Conservation (phyloP, 805 yeast genomes). For the Maudiozyma bulderi region DNA sequence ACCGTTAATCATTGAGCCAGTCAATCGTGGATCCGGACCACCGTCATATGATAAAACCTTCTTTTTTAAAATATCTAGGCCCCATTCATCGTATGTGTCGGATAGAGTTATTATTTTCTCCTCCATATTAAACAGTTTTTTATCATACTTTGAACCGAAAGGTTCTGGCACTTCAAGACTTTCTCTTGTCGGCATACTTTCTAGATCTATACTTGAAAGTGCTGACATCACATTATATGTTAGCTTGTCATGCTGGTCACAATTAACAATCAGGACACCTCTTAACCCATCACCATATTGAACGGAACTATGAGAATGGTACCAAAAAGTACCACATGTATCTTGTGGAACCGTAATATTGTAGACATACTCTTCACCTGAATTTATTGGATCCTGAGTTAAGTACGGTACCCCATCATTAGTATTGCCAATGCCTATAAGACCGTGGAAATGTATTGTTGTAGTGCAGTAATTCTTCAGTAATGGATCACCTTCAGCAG, state of each 20-base stretch:
- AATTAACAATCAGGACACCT: conserved; percentile 48
- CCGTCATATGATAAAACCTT: conserved; percentile 14
- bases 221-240: conserved; percentile 20
- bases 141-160: conserved; percentile 22
- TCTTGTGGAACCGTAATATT: conserved; percentile 34
- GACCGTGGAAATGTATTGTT: conserved; percentile 46
- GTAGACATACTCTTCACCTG: conserved; percentile 48
- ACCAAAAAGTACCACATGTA: conserved; percentile 47
- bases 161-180: not conserved
- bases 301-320: conserved; percentile 44
- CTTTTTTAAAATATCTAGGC: conserved; percentile 32
- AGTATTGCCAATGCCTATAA: conserved; percentile 37
- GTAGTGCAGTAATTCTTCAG: conserved; percentile 22
- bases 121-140: conserved; percentile 26
- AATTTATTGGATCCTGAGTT: conserved; percentile 64
- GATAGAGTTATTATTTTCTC: conserved; percentile 47
- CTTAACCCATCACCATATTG: conserved; percentile 44
- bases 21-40: conserved; percentile 22
- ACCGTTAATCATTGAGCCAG: conserved; percentile 22
- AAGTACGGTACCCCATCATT: conserved; percentile 35
- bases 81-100: conserved; percentile 50
- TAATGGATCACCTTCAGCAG: conserved; percentile 18
- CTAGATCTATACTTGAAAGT: not conserved
- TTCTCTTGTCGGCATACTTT: not conserved
- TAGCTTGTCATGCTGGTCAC: conserved; percentile 30